Conservation (phyloP, 78 protist genomes). For the Abeoforma whisleri region DNA sequence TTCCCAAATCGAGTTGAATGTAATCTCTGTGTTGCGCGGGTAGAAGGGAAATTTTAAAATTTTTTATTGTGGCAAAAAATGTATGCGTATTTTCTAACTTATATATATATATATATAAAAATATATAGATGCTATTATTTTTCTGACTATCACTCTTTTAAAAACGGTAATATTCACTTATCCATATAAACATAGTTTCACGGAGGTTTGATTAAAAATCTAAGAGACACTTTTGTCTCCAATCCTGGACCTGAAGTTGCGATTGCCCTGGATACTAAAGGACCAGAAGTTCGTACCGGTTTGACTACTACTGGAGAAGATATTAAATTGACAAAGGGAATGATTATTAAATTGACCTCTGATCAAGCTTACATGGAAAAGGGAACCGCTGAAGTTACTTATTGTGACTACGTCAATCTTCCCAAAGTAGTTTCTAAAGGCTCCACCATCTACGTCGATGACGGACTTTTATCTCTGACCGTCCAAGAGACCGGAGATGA, state of each 20-base stretch:
- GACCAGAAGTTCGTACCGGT: constrained; percentile 66
- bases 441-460: constrained; percentile 49
- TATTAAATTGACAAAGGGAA: neutral
- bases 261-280: constrained; percentile 59
- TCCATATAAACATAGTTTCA: too few species aligned
- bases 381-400: neutral
- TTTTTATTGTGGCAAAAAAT: too few species aligned
- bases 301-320: neutral
- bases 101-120: too few species aligned
- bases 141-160: too few species aligned
- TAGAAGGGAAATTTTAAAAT: too few species aligned
- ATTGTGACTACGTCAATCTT: constrained; percentile 36
- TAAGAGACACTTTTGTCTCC: neutral
- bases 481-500: constrained; percentile 24
- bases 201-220: constrained; percentile 28
- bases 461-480: constrained; percentile 54
- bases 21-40: too few species aligned
- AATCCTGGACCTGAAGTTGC: constrained; percentile 33
- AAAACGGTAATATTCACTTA: too few species aligned
- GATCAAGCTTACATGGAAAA: neutral
- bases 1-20: too few species aligned
- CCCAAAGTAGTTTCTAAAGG: constrained; percentile 39
- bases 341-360: neutral
- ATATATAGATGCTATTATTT: too few species aligned
- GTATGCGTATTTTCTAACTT: too few species aligned